Percentiles rank a stretch among this genome's conserved stretches.
Conservation (phyloP, 768 basidiomycete species). For the Agaricus blazei region DNA sequence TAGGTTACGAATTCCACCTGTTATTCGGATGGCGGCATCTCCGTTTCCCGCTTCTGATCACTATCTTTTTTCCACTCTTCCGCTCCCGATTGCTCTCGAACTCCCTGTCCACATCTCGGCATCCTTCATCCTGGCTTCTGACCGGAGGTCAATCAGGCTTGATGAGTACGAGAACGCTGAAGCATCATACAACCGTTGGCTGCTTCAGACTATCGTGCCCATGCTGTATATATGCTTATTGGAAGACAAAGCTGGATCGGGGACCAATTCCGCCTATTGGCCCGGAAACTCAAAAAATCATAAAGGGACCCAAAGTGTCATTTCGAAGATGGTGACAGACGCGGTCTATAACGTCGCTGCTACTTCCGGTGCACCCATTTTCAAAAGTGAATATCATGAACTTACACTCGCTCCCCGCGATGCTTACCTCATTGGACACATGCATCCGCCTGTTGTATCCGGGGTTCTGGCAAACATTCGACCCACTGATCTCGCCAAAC, state of each 20-base stretch:
- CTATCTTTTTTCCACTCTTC: conserved; percentile 40
- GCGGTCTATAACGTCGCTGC: conserved; percentile 2
- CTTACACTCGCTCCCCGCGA: conserved; percentile 8
- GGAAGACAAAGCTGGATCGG: conserved; percentile 17
- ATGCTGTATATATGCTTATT: conserved; percentile 34
- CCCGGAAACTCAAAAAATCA: conserved; percentile 21
- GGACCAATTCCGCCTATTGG: conserved; percentile 29
- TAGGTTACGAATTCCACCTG: conserved; percentile 24
- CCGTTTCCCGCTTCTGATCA: conserved; percentile 3
- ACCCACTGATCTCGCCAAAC: background rate
- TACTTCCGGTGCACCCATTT: background rate
- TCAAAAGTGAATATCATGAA: conserved; percentile 12
- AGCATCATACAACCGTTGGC: conserved; percentile 38
- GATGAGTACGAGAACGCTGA: conserved; percentile 30
- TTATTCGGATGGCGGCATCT: conserved; percentile 26
- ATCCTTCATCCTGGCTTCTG: conserved; percentile 41
- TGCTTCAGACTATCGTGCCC: conserved; percentile 30
- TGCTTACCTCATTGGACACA: background rate
- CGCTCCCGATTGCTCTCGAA: conserved; percentile 31
- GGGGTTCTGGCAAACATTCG: background rate
- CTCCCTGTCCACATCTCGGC: conserved; percentile 44
- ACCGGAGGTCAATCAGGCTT: conserved; percentile 38
- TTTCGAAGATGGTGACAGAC: conserved; percentile 1
- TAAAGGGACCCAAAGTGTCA: conserved; percentile 12
- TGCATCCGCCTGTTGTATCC: background rate